Conservation (phyloP, 352 stramenopile genomes). For the Aphanomyces astaci region DNA sequence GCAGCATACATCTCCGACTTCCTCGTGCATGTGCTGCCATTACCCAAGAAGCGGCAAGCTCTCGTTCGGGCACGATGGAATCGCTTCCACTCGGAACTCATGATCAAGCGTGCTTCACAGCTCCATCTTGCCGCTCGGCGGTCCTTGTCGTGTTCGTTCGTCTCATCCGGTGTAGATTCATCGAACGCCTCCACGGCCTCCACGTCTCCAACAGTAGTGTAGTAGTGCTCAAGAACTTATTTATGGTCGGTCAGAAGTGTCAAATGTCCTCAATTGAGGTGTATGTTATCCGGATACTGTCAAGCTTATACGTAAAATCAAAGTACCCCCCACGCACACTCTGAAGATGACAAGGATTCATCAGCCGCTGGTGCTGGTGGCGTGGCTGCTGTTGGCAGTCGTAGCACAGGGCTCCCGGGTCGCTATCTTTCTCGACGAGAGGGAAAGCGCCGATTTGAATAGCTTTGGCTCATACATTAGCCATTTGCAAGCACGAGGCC, state of each 20-base stretch:
- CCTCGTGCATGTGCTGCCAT: slow-evolving; percentile 65
- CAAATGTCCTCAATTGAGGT: neutral
- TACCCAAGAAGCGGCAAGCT: slow-evolving; percentile 52
- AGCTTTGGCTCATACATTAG: neutral
- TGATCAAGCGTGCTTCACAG: slow-evolving; percentile 33
- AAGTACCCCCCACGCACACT: neutral
- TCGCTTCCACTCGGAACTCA: slow-evolving; percentile 49
- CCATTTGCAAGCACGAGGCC: slow-evolving; percentile 30
- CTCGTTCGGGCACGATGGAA: slow-evolving; percentile 57
- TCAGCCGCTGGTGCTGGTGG: neutral
- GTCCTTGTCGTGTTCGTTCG: neutral
- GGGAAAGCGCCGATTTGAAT: neutral
- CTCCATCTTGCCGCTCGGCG: neutral
- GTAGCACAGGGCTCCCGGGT: neutral
- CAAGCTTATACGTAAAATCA: neutral
- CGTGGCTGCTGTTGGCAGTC: neutral
- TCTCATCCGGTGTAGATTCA: neutral
- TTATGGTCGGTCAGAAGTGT: neutral
- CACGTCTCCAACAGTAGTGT: neutral
- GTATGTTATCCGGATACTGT: neutral
- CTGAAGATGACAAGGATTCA: neutral
- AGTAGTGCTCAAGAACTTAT: neutral
- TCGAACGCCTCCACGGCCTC: slow-evolving; percentile 8
- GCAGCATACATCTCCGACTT: slow-evolving; percentile 76
- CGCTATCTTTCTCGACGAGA: slow-evolving; percentile 19